Base-by-base conservation (phyloP, 2,329 filamentous ascomycete species). In the Parastagonospora avenae region DNA sequence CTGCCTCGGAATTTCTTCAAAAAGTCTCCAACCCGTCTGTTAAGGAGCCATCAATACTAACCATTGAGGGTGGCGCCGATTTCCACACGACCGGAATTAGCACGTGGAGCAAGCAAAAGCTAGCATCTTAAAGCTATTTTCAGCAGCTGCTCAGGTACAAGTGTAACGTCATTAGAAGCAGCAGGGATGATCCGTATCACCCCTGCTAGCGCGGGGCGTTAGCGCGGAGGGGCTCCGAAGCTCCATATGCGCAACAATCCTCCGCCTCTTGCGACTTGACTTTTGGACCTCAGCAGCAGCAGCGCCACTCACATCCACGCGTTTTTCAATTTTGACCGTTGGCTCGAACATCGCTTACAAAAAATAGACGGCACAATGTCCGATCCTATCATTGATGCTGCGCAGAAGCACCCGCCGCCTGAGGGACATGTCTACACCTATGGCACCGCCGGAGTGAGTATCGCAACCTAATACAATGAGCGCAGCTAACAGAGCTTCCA, bases 401-500 rank as follows among this genome's bases (percentile, higher is more conserved):
- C 63, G 39, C 53, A 61, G 54, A 67, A 70, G 60, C 71, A 74
- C 61, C 72, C 73, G 41, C 70, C 72, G 49, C 71, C 72, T 37
- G 64, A 73, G 50, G 69, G 68, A 1, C 55, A 68, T 14, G 56
- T 65, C 9, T 76, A 75, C 51, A 69, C 70, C 12, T 76, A 76
- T 60, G 74, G 74, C 43, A 76, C 74, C 27, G 74, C 74, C 45
- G 74, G 74, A 37, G 83, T 85, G 77, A 73, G 83, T 78, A 6
- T 7, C 11, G 5, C 28, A 9, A 46, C n/a, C 48, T 39, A 28
- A 6, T 31, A 16, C 4, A n/a, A 15, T 30, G 11, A 10, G 9
- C 9, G 14, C 28, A 19, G 48, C 58, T 67, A 45, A 62, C 44
- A 44, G 41, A 43, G 30, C 2, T 12, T 15, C 38, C 1, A 8